Base-by-base conservation (phyloP, 2,329 filamentous ascomycete species). In the Periglandula ipomoeae region DNA sequence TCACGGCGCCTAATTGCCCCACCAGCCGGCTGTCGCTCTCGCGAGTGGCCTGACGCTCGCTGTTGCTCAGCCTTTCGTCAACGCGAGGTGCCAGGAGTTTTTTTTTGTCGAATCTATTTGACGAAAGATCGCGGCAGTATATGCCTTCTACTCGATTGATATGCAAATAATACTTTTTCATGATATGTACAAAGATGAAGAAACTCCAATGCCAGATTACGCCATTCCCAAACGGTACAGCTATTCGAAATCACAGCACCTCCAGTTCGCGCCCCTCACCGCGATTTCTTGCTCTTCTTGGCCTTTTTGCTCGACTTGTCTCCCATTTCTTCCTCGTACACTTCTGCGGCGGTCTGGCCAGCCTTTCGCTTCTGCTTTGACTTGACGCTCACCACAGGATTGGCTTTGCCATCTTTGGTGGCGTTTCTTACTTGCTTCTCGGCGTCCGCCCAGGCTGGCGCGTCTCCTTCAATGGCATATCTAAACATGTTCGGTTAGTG, bases 311-410 rank as follows among this genome's bases (percentile, higher is more conserved):
- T 77, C 60, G 78, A 71, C 59, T 73, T 75, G 23, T 71, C 75
- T 30, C 74, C 80, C 49, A 80, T 70, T 44, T 69, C 75, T 60
- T 82, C 73, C 47, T 82, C 80, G 57, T 82, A 84, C 15, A 83
- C 74, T 58, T 84, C 81, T 20, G 70, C 71, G 4, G 79, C 81
- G 15, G 76, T 79, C 50, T 66, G 65, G 8, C 69, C 72, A 0
- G 80, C 85, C 70, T 94, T 94, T 58, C 88, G 75, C 74, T 93
- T 91, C 54, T 64, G 57, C 68, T 89, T 88, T n/a, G 82, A 80
- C 74, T 90, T 93, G 48, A 97, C 81, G 62, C 86, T 90, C 24
- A 96, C 88, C 0, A 82, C 84, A 15, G 75, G 74, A 59, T 75
- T 79, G 43, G 73, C 70, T 45, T 76, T 73, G 9, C 78, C 78